Conservation (phyloP, 225 moss, liverwort and hornwort genomes). For the Neckera pumila region DNA sequence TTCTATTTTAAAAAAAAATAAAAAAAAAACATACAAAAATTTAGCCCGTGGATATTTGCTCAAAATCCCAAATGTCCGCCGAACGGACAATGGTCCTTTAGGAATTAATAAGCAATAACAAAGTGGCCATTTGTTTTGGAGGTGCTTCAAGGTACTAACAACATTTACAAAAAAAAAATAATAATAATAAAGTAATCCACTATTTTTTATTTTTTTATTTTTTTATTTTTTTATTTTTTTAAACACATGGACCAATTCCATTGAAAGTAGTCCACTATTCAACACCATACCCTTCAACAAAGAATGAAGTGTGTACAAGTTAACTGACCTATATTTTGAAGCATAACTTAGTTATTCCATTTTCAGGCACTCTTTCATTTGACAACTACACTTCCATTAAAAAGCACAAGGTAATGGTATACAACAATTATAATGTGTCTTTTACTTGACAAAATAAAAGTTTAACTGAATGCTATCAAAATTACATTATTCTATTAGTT, state of each 20-base stretch:
- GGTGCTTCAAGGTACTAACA: background rate
- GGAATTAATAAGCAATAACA: background rate
- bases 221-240: no score
- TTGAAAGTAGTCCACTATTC: background rate
- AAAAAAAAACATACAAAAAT: no score
- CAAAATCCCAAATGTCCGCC: no score
- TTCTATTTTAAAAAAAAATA: no score
- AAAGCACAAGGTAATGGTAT: accelerated
- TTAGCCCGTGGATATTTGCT: no score
- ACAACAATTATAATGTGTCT: no score
- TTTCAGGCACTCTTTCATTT: background rate
- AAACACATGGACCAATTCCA: no score
- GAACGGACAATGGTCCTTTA: no score
- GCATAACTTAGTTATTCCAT: background rate
- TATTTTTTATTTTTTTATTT: no score
- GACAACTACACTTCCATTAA: background rate
- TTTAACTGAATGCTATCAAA: background rate
- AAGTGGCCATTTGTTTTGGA: background rate
- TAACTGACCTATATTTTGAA: background rate
- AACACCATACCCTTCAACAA: background rate
- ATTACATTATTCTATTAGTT: accelerated
- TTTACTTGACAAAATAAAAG: background rate
- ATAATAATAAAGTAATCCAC: background rate
- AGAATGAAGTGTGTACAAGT: background rate
- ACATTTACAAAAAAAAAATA: background rate